Evolutionary conservation across 192 early-diverging fungal genomes (phyloP), one percentile per base, ranked within the genome.

Genomic region (Umbelopsis vinacea): DNA sequence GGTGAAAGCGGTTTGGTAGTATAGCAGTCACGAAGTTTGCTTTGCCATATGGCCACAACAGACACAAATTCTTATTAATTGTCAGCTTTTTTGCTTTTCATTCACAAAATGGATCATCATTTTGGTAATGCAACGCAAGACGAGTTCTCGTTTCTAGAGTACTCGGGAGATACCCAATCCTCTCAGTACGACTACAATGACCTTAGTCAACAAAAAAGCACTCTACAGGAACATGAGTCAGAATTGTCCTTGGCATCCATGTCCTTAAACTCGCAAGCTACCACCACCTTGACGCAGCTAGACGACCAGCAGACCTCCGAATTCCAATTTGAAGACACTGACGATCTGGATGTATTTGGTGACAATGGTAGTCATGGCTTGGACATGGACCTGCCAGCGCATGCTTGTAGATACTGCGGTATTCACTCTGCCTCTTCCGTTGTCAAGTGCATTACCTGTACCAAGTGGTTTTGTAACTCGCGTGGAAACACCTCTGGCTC

Each of bases 391-490:
- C 84, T 90, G n/a, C 94, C 94, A 0, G 85, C 82, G 45, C 94
- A 96, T 73, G 93, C 94, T 10, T 97, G 96, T 81, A 86, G 87
- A 68, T 98, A 99, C 81, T 99, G 98, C 71, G 96, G 94, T 38
- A 91, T 98, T 71, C 96, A 98, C 73, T 89, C 89, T 63, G 87
- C 93, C 21, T 84, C 87, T 35, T 89, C 94, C 0, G 96, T 98
- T 7, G 92, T 93, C 63, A 95, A 96, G 82, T 99, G 98, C 79
- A 88, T 96, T 38, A 88, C 85, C 0, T 99, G 98, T 83, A 89
- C 87, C 63, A 91, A 93, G 60, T 99, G 97, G 97, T 98, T 99
- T 77, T 99, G 97, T 80, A 99, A 99, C 75, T 87, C 92, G 17
- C 89, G 94, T 40, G 94, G 95, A 26, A 90, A 89, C 69, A 95